Base-by-base conservation (phyloP, 1,284 basidiomycete genomes). In the Marasmius sp. region DNA sequence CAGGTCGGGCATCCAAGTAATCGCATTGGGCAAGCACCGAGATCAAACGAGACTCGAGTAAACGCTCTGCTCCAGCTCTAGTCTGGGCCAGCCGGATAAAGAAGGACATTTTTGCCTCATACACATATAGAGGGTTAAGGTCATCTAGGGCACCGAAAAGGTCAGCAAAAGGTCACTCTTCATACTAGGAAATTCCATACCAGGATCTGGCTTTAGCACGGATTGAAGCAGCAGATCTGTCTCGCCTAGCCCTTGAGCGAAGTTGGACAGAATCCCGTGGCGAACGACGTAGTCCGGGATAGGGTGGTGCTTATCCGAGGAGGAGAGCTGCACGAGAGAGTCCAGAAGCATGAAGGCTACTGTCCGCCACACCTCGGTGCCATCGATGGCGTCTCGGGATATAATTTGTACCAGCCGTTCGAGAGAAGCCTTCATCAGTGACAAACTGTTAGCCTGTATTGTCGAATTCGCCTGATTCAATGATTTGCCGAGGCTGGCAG, bases 291-390 rank as follows among this genome's bases (percentile, higher is more conserved):
- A 79, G 3, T 80, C 74, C 43, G 92, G 73, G 6, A 91, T 77
- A 6, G 78, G 67, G 58, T 87, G 81, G 20, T 85, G 84, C 70
- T 84, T 87, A 67, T 93, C 89, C 60, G 78, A 72, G 12, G 83
- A 84, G 33, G 86, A 89, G 1, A 93, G 72, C 65, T 90, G 78
- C 59, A 89, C 81, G 10, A 96, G 79, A 11, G 91, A 85, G 72
- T 95, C 92, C 56, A 97, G 79, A 6, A 94, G 80, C 77, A 94
- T 92, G 71, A 95, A 97, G 18, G 93, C 91, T 34, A 96, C 88
- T 18, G 96, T 97, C 77, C 95, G 94, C 95, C 96, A 98, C 0
- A 98, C 93, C 72, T 98, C 95, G 36, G 91, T 88, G 10, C 95
- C 95, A 68, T 98, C 95, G 61, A 96, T 91, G 0, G 95, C 95